Percentiles rank a stretch among this genome's conserved stretches.
These are phyloP conservation scores for Stromatinia cepivora DNA, from an alignment of 2,329 filamentous ascomycete species.

Conservation along the genomic window DNA sequence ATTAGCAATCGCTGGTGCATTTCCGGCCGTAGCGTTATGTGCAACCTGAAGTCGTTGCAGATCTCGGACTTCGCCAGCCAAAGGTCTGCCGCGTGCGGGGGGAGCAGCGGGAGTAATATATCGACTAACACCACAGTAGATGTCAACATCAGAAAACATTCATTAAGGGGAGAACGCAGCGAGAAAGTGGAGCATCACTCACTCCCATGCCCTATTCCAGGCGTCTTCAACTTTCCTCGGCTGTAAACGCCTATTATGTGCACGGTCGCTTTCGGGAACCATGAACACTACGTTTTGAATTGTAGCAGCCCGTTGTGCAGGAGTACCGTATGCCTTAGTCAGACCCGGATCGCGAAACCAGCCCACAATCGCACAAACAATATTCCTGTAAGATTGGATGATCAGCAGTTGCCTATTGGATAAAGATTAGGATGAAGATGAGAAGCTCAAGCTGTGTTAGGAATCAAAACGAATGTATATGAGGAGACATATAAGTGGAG, in stretches of 20 bases:
- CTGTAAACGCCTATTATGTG: background rate
- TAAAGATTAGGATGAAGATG: too few relatives aligned
- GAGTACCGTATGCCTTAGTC: background rate
- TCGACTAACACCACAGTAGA: background rate
- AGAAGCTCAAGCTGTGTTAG: background rate
- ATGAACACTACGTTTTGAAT: background rate
- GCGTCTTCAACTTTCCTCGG: background rate
- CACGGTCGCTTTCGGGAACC: background rate
- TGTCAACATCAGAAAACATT: background rate
- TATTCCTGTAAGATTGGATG: background rate
- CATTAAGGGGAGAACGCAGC: too few relatives aligned
- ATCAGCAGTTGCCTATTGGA: background rate
- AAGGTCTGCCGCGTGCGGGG: background rate
- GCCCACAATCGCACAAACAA: background rate
- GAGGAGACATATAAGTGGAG: background rate
- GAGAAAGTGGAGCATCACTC: background rate
- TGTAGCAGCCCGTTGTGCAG: background rate
- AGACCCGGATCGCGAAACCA: background rate
- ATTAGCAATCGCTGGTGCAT: background rate
- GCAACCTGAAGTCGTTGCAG: background rate
- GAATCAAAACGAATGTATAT: too few relatives aligned
- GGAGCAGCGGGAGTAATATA: background rate
- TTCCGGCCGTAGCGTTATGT: rapidly evolving
- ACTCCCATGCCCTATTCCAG: conserved; percentile 1
- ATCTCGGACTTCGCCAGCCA: too few relatives aligned